Conservation (phyloP, 768 basidiomycete species). For the Phylloporus arenicola region DNA sequence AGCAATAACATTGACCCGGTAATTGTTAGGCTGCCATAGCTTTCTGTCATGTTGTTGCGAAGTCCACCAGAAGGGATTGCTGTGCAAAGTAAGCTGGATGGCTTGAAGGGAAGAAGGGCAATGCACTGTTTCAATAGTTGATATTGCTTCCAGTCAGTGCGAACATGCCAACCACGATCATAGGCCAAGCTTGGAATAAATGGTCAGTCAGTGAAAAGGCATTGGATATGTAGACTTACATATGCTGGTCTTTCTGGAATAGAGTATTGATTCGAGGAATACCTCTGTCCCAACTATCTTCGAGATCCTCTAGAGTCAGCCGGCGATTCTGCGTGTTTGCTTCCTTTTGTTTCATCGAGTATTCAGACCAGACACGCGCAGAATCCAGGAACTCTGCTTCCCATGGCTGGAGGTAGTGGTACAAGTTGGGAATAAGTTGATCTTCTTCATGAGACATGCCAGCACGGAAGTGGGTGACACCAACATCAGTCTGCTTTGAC, state of each 20-base stretch:
- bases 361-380: slow-evolving; percentile 98
- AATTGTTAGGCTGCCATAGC: slow-evolving; percentile 96
- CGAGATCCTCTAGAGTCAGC: slow-evolving; percentile 93
- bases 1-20: slow-evolving; percentile 98
- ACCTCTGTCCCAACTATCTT: slow-evolving; percentile 98
- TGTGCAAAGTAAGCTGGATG: slow-evolving; percentile 26
- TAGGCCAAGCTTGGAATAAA: slow-evolving; percentile 67
- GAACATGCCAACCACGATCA: slow-evolving; percentile 98
- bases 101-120: background rate
- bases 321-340: slow-evolving; percentile 98
- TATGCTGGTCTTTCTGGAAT: slow-evolving; percentile 98
- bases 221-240: slow-evolving; percentile 39
- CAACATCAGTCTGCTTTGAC: slow-evolving; percentile 97
- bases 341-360: slow-evolving; percentile 99
- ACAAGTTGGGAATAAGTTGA: no score
- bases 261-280: slow-evolving; percentile 98
- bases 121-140: slow-evolving; percentile 85
- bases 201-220: background rate
- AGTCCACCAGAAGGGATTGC: slow-evolving; percentile 99
- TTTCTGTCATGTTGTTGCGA: slow-evolving; percentile 95
- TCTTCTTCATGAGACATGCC: slow-evolving; percentile 99
- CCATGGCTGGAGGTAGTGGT: no score
- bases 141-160: slow-evolving; percentile 98
- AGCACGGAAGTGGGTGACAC: slow-evolving; percentile 97
- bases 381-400: slow-evolving; percentile 97